Evolutionary conservation across 1,284 basidiomycete genomes (phyloP).

Genomic region (Nidula niveotomentosa): DNA sequence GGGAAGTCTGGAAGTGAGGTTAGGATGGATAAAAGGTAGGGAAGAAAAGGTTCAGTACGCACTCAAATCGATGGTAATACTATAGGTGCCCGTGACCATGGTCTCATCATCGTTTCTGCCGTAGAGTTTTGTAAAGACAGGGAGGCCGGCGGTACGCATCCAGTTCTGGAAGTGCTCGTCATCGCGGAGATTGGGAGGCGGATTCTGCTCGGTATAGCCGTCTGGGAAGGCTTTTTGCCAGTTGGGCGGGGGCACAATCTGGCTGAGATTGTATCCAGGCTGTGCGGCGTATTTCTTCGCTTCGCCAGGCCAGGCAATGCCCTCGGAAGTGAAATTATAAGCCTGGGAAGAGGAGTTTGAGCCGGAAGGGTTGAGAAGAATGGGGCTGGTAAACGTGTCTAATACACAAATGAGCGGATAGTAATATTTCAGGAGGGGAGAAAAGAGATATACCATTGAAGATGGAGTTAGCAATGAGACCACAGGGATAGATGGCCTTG

Average conservation of each 20-base stretch:
- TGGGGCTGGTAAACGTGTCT: constrained; percentile 81
- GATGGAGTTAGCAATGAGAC: constrained; percentile 96
- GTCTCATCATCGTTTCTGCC: constrained; percentile 84
- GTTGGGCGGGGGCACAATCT: constrained; percentile 92
- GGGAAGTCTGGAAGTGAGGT: constrained; percentile 76
- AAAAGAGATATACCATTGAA: constrained; percentile 79
- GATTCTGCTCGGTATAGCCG: constrained; percentile 67
- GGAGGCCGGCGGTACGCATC: constrained; percentile 98
- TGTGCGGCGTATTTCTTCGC: constrained; percentile 81
- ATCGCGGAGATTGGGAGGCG: constrained; percentile 64
- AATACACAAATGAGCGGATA: constrained; percentile 5
- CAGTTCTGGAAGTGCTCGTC: constrained; percentile 99
- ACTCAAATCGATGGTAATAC: constrained; percentile 84
- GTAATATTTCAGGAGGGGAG: not conserved
- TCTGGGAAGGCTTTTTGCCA: constrained; percentile 77
- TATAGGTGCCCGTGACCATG: constrained; percentile 78
- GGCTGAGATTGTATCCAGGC: constrained; percentile 55
- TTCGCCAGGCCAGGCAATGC: constrained; percentile 96
- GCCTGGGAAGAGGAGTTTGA: constrained; percentile 45
- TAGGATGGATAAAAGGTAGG: constrained; percentile 7
- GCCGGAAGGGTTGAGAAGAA: constrained; percentile 53
- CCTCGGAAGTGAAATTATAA: constrained; percentile 79
- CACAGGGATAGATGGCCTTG: constrained; percentile 89
- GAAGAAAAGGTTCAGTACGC: constrained; percentile 25
- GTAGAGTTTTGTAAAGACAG: constrained; percentile 96